Conservation (phyloP, 345 rosid species). For the Raphanus sativus region DNA sequence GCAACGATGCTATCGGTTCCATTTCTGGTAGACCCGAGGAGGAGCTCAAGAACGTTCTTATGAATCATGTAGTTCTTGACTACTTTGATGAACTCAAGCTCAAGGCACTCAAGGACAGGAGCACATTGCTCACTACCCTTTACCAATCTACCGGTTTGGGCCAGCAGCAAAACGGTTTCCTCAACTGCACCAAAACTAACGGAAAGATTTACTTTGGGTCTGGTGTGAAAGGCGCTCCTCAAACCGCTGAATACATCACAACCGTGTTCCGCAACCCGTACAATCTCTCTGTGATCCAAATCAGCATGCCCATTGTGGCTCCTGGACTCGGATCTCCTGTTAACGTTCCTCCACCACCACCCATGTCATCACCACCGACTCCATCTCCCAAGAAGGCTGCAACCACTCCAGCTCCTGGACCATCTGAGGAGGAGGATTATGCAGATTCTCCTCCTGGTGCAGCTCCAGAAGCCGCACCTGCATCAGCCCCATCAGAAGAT, state of each 20-base stretch:
- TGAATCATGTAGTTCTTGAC: constrained; percentile 58
- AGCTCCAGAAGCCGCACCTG: constrained; percentile 42
- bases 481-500: constrained; percentile 39
- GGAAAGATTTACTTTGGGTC: constrained; percentile 60
- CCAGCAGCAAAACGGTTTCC: constrained; percentile 52
- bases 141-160: constrained; percentile 67
- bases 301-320: constrained; percentile 58
- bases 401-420: constrained; percentile 38
- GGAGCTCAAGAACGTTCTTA: constrained; percentile 46
- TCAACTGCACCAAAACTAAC: constrained; percentile 45
- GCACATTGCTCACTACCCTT: constrained; percentile 53
- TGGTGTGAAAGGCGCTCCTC: constrained; percentile 46
- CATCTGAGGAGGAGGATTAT: constrained; percentile 30
- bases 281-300: constrained; percentile 67
- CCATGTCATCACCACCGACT: constrained; percentile 39
- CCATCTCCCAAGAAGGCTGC: constrained; percentile 40
- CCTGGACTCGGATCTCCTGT: constrained; percentile 54
- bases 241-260: constrained; percentile 45
- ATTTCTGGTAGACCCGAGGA: constrained; percentile 44
- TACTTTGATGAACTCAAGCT: constrained; percentile 50
- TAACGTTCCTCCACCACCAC: constrained; percentile 51
- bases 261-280: constrained; percentile 53
- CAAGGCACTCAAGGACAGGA: constrained; percentile 39
- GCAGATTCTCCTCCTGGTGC: constrained; percentile 27
- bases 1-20: constrained; percentile 42